phyloP scores from a whole-genome alignment of 768 basidiomycete genomes.

The Candolleomyces efflorescens region DNA sequence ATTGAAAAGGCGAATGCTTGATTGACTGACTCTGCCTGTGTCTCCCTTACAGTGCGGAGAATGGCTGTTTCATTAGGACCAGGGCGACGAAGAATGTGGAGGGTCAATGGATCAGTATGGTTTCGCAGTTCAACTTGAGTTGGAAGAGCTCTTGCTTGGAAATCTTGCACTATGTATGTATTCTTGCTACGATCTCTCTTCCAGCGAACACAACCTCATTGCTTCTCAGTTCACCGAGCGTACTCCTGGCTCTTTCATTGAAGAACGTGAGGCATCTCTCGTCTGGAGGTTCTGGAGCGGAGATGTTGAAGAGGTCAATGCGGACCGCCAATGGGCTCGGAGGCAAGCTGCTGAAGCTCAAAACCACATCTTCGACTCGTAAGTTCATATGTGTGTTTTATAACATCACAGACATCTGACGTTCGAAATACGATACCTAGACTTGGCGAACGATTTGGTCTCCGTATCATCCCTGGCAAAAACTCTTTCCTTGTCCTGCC shows the following conservation, averaged over 20 bases:
- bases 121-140: slow-evolving; percentile 68
- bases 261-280: slow-evolving; percentile 77
- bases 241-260: slow-evolving; percentile 81
- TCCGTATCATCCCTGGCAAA: slow-evolving; percentile 78
- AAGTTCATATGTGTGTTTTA: too few relatives aligned
- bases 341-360: slow-evolving; percentile 88
- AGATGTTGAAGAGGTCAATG: slow-evolving; percentile 32
- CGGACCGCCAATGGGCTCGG: slow-evolving; percentile 77
- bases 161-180: slow-evolving; percentile 79
- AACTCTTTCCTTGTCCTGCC: slow-evolving; percentile 82
- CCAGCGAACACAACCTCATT: neutral
- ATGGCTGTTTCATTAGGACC: slow-evolving; percentile 81
- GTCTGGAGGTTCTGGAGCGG: slow-evolving; percentile 86
- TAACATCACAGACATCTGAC: neutral
- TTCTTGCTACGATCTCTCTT: slow-evolving; percentile 25
- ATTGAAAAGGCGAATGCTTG: neutral
- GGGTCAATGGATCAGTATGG: slow-evolving; percentile 74
- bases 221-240: slow-evolving; percentile 74
- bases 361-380: slow-evolving; percentile 87
- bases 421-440: slow-evolving; percentile 24
- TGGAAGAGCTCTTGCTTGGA: slow-evolving; percentile 83
- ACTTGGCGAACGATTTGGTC: slow-evolving; percentile 76
- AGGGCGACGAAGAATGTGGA: slow-evolving; percentile 18
- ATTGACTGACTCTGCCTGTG: neutral
- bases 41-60: slow-evolving; percentile 60